phyloP scores from a whole-genome alignment of 257 asterid species.

The Ligustrum vulgare region DNA sequence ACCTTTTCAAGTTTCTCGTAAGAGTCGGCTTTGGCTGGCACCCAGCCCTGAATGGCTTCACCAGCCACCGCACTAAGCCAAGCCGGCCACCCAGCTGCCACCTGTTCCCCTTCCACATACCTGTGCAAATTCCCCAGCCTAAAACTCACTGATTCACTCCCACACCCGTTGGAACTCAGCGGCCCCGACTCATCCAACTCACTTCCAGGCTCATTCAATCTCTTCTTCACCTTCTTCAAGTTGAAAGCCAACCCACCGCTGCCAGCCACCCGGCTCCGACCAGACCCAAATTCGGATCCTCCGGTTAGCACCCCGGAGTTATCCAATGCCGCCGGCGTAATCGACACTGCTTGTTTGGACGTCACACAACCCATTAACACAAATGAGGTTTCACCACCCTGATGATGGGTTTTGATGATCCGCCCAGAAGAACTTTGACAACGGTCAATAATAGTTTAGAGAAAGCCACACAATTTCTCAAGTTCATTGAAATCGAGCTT shows the following conservation, averaged over 20 bases:
- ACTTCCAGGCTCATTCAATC: constrained; percentile 67
- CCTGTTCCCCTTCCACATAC: constrained; percentile 85
- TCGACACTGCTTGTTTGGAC: constrained; percentile 75
- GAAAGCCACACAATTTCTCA: constrained; percentile 21
- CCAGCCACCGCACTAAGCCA: constrained; percentile 96
- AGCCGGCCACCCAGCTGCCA: constrained; percentile 97
- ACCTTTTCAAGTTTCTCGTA: constrained; percentile 95
- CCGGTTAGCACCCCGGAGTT: constrained; percentile 62
- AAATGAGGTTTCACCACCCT: constrained; percentile 33
- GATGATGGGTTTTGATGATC: constrained; percentile 8
- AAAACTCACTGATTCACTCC: constrained; percentile 83
- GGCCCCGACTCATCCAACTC: constrained; percentile 86
- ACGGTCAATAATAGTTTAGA: constrained; percentile 36
- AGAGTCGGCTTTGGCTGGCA: constrained; percentile 75
- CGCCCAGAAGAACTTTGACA: constrained; percentile 53
- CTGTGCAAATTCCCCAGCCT: constrained; percentile 80
- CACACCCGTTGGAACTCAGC: constrained; percentile 69
- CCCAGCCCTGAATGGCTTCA: constrained; percentile 96
- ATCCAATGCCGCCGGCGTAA: constrained; percentile 82
- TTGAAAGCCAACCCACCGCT: constrained; percentile 70
- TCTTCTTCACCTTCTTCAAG: constrained; percentile 84
- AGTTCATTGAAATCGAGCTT: constrained; percentile 25
- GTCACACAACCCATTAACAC: constrained; percentile 84
- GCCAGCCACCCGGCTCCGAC: constrained; percentile 73
- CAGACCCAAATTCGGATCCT: constrained; percentile 51